Conservation (phyloP, 805 yeast genomes). For the Candida ortonii region DNA sequence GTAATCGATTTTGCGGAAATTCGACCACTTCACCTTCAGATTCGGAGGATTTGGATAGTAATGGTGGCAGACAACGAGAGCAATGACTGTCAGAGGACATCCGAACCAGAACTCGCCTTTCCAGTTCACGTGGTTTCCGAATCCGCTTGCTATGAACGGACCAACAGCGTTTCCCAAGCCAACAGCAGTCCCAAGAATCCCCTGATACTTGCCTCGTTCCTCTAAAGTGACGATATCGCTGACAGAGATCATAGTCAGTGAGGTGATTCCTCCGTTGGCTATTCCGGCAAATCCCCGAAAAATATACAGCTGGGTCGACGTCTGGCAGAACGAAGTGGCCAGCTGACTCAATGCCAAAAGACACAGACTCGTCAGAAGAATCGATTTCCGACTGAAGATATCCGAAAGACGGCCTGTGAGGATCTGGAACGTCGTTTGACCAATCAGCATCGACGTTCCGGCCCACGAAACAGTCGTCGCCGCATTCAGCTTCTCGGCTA, state of each 20-base stretch:
- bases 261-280: conserved; percentile 52
- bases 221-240: conserved; percentile 53
- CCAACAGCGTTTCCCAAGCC: conserved; percentile 55
- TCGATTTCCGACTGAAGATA: conserved; percentile 49
- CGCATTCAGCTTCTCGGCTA: conserved; percentile 46
- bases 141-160: conserved; percentile 54
- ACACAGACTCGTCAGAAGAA: conserved; percentile 38
- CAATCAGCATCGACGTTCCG: conserved; percentile 51
- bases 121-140: conserved; percentile 45
- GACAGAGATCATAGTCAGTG: conserved; percentile 50
- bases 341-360: conserved; percentile 44
- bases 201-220: conserved; percentile 57
- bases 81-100: conserved; percentile 40
- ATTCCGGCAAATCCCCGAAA: conserved; percentile 56
- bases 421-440: conserved; percentile 51
- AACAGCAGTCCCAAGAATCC: conserved; percentile 48
- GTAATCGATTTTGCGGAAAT: conserved; percentile 49
- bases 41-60: conserved; percentile 37
- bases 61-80: conserved; percentile 27
- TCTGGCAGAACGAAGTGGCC: conserved; percentile 50
- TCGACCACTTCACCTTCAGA: conserved; percentile 33
- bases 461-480: conserved; percentile 52
- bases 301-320: conserved; percentile 46
- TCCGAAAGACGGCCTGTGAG: conserved; percentile 54
- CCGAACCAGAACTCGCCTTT: conserved; percentile 50